Percentiles rank a stretch among this genome's conserved stretches.
Conservation (phyloP, 331 rosid species). For the Acacia concinna region DNA sequence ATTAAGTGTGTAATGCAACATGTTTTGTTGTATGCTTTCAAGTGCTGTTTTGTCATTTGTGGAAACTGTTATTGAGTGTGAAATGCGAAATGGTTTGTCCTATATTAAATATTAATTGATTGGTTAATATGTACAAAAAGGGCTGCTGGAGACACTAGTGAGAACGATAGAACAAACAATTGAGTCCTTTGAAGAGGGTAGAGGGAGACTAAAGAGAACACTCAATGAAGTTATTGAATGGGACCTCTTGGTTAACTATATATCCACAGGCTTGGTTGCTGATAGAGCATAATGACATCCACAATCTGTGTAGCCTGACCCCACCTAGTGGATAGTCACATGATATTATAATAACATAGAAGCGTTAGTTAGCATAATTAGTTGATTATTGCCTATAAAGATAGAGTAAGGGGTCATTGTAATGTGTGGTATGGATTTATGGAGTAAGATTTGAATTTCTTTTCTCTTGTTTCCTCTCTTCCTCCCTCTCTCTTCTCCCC, state of each 20-base stretch:
- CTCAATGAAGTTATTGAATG: background rate
- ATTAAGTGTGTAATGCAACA: background rate
- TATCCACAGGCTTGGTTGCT: background rate
- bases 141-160: background rate
- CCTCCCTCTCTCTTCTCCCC: no score
- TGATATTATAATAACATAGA: no score
- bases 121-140: background rate
- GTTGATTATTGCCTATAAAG: no score
- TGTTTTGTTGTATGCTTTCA: constrained; percentile 1
- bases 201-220: background rate
- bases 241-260: background rate
- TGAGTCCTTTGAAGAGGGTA: background rate
- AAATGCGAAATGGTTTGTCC: constrained; percentile 1
- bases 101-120: background rate
- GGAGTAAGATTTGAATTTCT: no score
- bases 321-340: background rate
- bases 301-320: background rate
- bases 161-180: background rate
- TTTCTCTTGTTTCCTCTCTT: no score
- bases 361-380: no score
- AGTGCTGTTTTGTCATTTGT: constrained; percentile 20
- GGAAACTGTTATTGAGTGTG: constrained; percentile 8
- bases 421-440: no score
- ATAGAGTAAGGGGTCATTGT: no score
- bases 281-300: background rate